Evolutionary conservation across 148 eudicot species (phyloP).

Genomic region (Silene latifolia): DNA sequence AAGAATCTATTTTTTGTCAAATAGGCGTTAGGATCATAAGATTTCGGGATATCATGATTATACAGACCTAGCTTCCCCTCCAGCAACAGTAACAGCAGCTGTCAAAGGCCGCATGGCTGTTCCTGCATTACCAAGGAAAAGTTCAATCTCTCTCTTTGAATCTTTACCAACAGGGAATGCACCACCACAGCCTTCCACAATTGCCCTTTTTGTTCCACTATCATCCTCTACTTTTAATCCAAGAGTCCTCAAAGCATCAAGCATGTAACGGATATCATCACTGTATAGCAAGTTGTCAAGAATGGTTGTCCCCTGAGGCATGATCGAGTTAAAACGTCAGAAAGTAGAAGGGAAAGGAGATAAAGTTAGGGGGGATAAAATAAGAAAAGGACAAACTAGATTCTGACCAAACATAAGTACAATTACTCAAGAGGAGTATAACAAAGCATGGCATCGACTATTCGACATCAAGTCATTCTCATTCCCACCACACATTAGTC

Average conservation of each 20-base stretch:
- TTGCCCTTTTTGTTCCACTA: conserved; percentile 51
- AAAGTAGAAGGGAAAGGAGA: neutral
- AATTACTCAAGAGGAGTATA: neutral
- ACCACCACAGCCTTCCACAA: conserved; percentile 90
- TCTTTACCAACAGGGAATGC: conserved; percentile 76
- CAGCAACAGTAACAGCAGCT: conserved; percentile 96
- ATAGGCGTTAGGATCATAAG: neutral
- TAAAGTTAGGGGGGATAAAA: neutral
- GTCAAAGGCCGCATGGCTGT: conserved; percentile 98
- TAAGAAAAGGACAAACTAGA: neutral
- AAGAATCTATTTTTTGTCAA: neutral
- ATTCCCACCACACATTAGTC: too few relatives aligned
- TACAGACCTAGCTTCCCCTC: conserved; percentile 77
- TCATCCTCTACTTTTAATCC: conserved; percentile 84
- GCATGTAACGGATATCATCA: conserved; percentile 94
- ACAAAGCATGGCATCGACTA: too few relatives aligned
- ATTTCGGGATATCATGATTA: conserved; percentile 1
- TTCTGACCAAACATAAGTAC: neutral
- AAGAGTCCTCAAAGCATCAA: conserved; percentile 92
- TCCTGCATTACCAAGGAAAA: conserved; percentile 97
- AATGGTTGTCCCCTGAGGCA: conserved; percentile 77
- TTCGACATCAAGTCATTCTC: too few relatives aligned
- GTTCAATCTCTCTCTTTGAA: conserved; percentile 58
- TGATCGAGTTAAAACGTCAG: conserved; percentile 8
- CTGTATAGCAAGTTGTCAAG: conserved; percentile 89